Evolutionary conservation across 352 stramenopile genomes (phyloP).

Genomic region (Phytophthora litchii): DNA sequence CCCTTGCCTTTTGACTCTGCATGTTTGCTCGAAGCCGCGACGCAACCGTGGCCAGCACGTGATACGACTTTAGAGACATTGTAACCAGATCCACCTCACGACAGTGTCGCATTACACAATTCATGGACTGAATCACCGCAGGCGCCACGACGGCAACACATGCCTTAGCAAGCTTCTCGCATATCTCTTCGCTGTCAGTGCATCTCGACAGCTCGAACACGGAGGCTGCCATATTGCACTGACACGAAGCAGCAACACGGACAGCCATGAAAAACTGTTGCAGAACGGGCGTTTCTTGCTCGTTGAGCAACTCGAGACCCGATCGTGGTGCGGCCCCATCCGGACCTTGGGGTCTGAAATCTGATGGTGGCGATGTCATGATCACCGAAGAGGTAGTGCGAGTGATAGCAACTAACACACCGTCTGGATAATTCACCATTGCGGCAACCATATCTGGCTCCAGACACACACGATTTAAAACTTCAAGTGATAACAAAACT

Average conservation of each 20-base stretch:
- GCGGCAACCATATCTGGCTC: slow-evolving; percentile 75
- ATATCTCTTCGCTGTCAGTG: slow-evolving; percentile 45
- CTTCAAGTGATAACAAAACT: slow-evolving; percentile 80
- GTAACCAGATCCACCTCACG: slow-evolving; percentile 84
- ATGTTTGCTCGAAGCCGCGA: slow-evolving; percentile 71
- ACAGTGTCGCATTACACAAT: slow-evolving; percentile 79
- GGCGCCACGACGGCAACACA: slow-evolving; percentile 72
- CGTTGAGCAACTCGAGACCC: slow-evolving; percentile 81
- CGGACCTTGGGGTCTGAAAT: slow-evolving; percentile 60
- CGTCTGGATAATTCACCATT: slow-evolving; percentile 65
- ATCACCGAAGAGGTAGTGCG: slow-evolving; percentile 79
- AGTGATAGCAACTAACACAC: slow-evolving; percentile 60
- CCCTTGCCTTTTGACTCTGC: slow-evolving; percentile 35
- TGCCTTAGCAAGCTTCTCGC: slow-evolving; percentile 54
- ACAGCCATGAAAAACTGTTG: slow-evolving; percentile 84
- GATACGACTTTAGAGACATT: slow-evolving; percentile 86
- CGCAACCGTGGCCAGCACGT: slow-evolving; percentile 78
- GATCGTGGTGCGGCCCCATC: slow-evolving; percentile 57
- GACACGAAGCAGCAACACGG: slow-evolving; percentile 73
- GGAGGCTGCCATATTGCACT: slow-evolving; percentile 78
- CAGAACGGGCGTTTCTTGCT: slow-evolving; percentile 76
- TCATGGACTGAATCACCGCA: slow-evolving; percentile 74
- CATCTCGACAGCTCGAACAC: slow-evolving; percentile 76
- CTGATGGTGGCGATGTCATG: slow-evolving; percentile 72
- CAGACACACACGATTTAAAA: slow-evolving; percentile 74